Evolutionary conservation across 1,139 yeast species (phyloP).

Genomic region (Yamadazyma siamensis): DNA sequence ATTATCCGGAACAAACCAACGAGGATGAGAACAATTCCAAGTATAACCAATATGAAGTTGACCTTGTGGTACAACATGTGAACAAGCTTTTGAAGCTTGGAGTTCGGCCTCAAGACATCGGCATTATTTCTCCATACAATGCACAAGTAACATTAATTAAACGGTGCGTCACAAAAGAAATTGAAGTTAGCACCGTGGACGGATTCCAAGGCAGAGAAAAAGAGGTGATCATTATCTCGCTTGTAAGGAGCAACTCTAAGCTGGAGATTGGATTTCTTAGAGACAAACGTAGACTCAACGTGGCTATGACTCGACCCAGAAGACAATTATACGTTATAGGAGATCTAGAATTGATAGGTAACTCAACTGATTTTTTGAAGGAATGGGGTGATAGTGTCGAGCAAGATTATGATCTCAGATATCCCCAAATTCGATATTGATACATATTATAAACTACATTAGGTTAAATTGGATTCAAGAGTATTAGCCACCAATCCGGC

Average conservation of each 20-base stretch:
- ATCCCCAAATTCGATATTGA: slow-evolving; percentile 47
- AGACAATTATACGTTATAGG: slow-evolving; percentile 85
- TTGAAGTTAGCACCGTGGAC: slow-evolving; percentile 47
- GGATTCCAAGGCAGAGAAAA: slow-evolving; percentile 66
- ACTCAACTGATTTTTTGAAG: slow-evolving; percentile 47
- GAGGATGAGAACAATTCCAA: slow-evolving; percentile 49
- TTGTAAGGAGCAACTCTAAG: slow-evolving; percentile 44
- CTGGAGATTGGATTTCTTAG: slow-evolving; percentile 72
- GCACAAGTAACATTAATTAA: slow-evolving; percentile 75
- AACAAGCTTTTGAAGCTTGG: slow-evolving; percentile 45
- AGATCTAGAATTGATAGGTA: slow-evolving; percentile 62
- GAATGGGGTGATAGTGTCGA: slow-evolving; percentile 75
- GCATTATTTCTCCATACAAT: slow-evolving; percentile 83
- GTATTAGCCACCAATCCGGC: neutral
- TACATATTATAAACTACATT: no score
- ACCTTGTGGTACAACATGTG: slow-evolving; percentile 58
- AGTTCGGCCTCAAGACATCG: slow-evolving; percentile 54
- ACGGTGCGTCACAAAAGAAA: slow-evolving; percentile 18
- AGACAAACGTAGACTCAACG: slow-evolving; percentile 74
- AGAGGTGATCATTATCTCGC: slow-evolving; percentile 63
- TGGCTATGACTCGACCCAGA: slow-evolving; percentile 89
- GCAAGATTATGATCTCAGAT: slow-evolving; percentile 55
- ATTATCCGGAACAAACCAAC: slow-evolving; percentile 57
- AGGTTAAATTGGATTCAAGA: neutral
- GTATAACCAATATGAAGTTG: slow-evolving; percentile 71